Evolutionary conservation across 345 rosid species (phyloP), one percentile per base, ranked within the genome.

Genomic region (Gossypium anomalum): DNA sequence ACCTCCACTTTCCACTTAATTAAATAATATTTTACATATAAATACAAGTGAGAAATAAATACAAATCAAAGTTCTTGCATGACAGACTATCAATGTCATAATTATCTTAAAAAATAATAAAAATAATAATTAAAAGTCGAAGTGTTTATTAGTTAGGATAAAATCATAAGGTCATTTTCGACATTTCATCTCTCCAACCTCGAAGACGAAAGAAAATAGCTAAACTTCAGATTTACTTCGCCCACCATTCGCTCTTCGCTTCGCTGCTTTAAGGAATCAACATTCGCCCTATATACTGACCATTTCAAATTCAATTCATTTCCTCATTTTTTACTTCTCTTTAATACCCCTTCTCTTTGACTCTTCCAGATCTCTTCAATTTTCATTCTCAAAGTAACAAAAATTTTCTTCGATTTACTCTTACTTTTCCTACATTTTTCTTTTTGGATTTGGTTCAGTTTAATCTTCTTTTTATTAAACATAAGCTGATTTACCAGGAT

Each of bases 291-390:
- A 2, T 15, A 47, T 52, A 34, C 41, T 11, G 55, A 12, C 60
- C 25, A 9, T 69, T 69, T 69, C 47, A 51, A 69, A 51, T 48
- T 48, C 56, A 67, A 8, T 69, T 69, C 72, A 27, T 4, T 29
- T 69, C 25, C 38, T 51, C 22, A 51, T 27, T 51, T 34, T 69
- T 49, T 45, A 52, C 47, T 52, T 69, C 25, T 51, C 59, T 16
- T 17, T 3, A 16, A 47, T 47, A 11, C 58, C 58, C 56, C 20
- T 67, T 48, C 71, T 13, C 3, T 15, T 68, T 48, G 60, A 69
- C 47, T 51, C 45, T 69, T 69, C 47, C 60, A 52, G 60, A 69
- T 69, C 60, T 69, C 25, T 49, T 25, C 58, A 9, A 23, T 2
- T 25, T 67, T 20, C 55, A 2, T 44, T 19, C 29, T 43, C 69